Conservation (phyloP, 805 yeast species). For the Candida schatavii region DNA sequence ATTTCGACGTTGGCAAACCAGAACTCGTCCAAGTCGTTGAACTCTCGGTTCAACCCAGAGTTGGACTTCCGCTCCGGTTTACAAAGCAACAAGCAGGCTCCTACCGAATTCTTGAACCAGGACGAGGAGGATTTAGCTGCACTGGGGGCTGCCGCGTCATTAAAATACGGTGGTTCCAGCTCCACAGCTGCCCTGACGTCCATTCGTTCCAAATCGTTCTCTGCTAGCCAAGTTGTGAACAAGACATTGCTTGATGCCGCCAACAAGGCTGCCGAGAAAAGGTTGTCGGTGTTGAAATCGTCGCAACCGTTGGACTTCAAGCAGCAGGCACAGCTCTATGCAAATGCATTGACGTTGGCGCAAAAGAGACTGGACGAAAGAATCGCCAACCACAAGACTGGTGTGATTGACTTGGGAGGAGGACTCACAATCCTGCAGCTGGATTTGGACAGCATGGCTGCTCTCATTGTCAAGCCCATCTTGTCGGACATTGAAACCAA, state of each 20-base stretch:
- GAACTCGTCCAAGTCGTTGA: slow-evolving; percentile 39
- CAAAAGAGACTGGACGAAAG: slow-evolving; percentile 64
- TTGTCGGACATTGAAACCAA: slow-evolving; percentile 66
- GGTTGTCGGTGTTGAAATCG: slow-evolving; percentile 30
- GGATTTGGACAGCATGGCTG: slow-evolving; percentile 80
- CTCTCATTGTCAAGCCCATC: slow-evolving; percentile 78
- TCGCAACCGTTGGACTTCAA: slow-evolving; percentile 29
- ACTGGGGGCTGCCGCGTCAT: slow-evolving; percentile 58
- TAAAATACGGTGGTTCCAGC: slow-evolving; percentile 32
- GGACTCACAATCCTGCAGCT: slow-evolving; percentile 73
- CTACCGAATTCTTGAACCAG: slow-evolving; percentile 33
- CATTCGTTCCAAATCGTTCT: slow-evolving; percentile 29
- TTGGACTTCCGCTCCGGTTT: slow-evolving; percentile 42
- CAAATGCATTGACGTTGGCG: slow-evolving; percentile 74
- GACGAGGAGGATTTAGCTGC: slow-evolving; percentile 49
- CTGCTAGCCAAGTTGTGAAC: slow-evolving; percentile 44
- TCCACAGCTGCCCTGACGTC: slow-evolving; percentile 18
- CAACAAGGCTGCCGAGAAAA: slow-evolving; percentile 42
- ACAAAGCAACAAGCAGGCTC: slow-evolving; percentile 10
- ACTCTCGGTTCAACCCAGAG: slow-evolving; percentile 41
- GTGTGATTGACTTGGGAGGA: slow-evolving; percentile 74
- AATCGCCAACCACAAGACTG: slow-evolving; percentile 47
- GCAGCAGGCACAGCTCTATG: slow-evolving; percentile 56
- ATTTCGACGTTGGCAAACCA: slow-evolving; percentile 33
- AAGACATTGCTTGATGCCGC: slow-evolving; percentile 49